A percentile compares a stretch with the other conserved stretches of the same genome.
phyloP scores from a whole-genome alignment of 768 basidiomycete genomes.

The Suillus plorans region DNA sequence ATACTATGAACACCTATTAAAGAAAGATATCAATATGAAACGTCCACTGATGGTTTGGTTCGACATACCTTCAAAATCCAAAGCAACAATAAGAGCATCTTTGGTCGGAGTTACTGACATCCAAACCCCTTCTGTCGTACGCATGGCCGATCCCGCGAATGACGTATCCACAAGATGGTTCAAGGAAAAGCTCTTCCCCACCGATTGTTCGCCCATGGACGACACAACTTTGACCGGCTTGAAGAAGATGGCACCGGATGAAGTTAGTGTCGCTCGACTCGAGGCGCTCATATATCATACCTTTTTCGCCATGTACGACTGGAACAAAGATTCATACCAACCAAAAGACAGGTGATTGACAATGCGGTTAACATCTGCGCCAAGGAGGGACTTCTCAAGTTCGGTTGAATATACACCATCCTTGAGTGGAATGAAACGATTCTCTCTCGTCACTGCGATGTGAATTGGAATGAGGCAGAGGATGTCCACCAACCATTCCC shows the following conservation, averaged over 20 bases:
- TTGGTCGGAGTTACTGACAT: constrained; percentile 64
- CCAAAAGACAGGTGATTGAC: constrained; percentile 57
- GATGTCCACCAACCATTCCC: constrained; percentile 64
- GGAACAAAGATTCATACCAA: constrained; percentile 66
- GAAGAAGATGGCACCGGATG: background rate
- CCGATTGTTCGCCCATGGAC: constrained; percentile 69
- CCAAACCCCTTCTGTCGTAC: constrained; percentile 70
- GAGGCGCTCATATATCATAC: constrained; percentile 21
- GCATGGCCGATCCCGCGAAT: constrained; percentile 65
- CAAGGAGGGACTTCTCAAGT: constrained; percentile 52
- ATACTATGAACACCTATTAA: constrained; percentile 56
- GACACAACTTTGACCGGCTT: constrained; percentile 66
- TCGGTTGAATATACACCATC: constrained; percentile 53
- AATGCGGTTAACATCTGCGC: constrained; percentile 58
- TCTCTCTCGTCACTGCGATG: constrained; percentile 57
- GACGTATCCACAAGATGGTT: constrained; percentile 66
- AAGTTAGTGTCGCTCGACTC: background rate
- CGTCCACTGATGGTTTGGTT: constrained; percentile 3
- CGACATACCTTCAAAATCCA: constrained; percentile 59
- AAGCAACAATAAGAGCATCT: constrained; percentile 51
- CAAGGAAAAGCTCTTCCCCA: constrained; percentile 58
- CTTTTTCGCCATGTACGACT: constrained; percentile 60
- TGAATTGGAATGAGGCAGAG: constrained; percentile 67
- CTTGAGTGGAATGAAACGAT: constrained; percentile 60
- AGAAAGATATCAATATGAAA: background rate